Evolutionary conservation across 345 rosid species (phyloP), one percentile per base, ranked within the genome.

Genomic region (Alliaria petiolata): DNA sequence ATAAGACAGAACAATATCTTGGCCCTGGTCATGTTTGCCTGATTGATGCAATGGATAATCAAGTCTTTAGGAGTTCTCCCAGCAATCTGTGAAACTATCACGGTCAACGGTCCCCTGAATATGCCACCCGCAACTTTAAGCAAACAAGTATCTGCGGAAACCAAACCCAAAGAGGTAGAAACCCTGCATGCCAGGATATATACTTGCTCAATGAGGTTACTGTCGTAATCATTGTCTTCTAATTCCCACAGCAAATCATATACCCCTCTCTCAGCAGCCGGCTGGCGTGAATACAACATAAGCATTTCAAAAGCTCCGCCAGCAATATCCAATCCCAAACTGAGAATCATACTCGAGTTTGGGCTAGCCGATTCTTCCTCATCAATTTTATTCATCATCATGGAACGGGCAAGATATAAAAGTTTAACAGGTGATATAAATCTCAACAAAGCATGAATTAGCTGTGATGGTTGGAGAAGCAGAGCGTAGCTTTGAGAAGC

Each of bases 351-450:
- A 54, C 72, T 55, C 46, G 81, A 72, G 55, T 79, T 75, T 39
- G 72, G 60, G 69, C 62, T 58, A 19, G 65, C 34, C 42, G 44
- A 51, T 26, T 75, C 76, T 53, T 76, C 77, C 73, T 8, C 57
- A 20, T 82, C 65, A 75, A 82, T 51, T n/a, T n/a, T n/a, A n/a
- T n/a, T n/a, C n/a, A n/a, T n/a, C 56, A 95, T 80, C 67, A 89
- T 71, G 83, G 83, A 89, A 66, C 72, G 75, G 36, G 72, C 90
- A 51, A 88, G 67, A 58, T 85, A 68, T 74, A 95, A 84, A 70
- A 91, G 85, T 72, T 86, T 73, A 52, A 86, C 79, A n/a, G 97
- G 99, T 45, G 95, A 85, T 46, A 85, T 69, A 72, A 80, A 84
- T 52, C 71, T 78, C 72, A 78, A 65, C 70, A 95, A 69, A 76